Conservation (phyloP, 1,284 basidiomycete species). For the Coniophora puteana region DNA sequence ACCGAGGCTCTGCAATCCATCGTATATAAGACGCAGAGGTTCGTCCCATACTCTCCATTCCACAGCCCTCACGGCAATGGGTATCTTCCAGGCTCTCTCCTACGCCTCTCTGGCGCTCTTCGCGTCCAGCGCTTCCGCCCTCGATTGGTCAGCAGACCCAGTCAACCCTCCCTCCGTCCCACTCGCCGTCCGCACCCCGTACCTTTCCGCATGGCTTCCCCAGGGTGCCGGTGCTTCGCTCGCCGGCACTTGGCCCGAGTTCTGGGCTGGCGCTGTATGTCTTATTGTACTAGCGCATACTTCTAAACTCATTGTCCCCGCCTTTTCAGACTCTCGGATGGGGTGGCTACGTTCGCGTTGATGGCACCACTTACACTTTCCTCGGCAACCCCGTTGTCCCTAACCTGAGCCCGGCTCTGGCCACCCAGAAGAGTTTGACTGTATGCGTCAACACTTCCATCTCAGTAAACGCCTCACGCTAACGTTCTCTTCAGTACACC, state of each 20-base stretch:
- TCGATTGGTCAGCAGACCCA: conserved; percentile 18
- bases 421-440: conserved; percentile 52
- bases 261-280: conserved; percentile 61
- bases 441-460: conserved; percentile 26
- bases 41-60: too few species aligned
- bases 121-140: conserved; percentile 10
- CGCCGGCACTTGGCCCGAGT: conserved; percentile 60
- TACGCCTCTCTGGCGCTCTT: too few species aligned
- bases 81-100: too few species aligned
- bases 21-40: too few species aligned
- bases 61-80: too few species aligned
- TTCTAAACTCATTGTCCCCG: conserved; percentile 8
- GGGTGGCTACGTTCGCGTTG: conserved; percentile 63
- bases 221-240: conserved; percentile 51
- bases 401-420: conserved; percentile 41
- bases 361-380: conserved; percentile 54
- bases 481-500: conserved; percentile 43
- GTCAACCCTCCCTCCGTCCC: conserved; percentile 23
- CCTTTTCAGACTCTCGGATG: conserved; percentile 56
- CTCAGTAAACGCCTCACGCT: conserved; percentile 1
- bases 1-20: too few species aligned
- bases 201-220: conserved; percentile 61
- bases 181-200: conserved; percentile 38
- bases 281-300: background rate
- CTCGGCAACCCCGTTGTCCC: conserved; percentile 52